These are phyloP conservation scores for Harrya chromipes DNA, from an alignment of 768 basidiomycete species.

Conservation along the genomic window DNA sequence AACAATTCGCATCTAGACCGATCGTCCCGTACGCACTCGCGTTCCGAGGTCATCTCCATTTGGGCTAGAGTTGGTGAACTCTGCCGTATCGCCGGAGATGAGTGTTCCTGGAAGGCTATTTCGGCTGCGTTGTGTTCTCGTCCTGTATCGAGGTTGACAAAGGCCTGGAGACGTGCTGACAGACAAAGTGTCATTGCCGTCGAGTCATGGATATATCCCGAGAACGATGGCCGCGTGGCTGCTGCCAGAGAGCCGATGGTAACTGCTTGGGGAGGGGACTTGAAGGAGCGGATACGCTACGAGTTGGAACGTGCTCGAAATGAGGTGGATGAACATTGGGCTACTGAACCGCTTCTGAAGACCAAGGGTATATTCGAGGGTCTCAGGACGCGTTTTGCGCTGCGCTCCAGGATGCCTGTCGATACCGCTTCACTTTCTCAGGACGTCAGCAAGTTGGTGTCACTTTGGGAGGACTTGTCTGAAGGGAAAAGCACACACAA, in stretches of 20 bases:
- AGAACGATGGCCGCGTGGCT: constrained; percentile 31
- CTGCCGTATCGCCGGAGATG: constrained; percentile 70
- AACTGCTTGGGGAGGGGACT: constrained; percentile 70
- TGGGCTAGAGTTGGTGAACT: constrained; percentile 77
- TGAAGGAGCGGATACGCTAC: constrained; percentile 43
- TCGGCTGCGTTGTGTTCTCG: constrained; percentile 65
- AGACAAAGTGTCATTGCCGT: constrained; percentile 51
- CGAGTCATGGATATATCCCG: constrained; percentile 63
- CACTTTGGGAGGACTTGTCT: constrained; percentile 55
- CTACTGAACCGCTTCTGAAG: constrained; percentile 37
- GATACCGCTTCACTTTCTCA: constrained; percentile 40
- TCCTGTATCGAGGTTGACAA: constrained; percentile 72
- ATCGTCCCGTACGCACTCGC: constrained; percentile 61
- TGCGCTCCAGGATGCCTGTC: constrained; percentile 45
- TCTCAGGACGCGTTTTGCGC: constrained; percentile 47
- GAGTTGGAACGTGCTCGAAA: constrained; percentile 46
- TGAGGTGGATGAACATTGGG: constrained; percentile 44
- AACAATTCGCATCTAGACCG: constrained; percentile 29
- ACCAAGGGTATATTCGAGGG: constrained; percentile 50
- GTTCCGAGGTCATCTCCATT: constrained; percentile 67
- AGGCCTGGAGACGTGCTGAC: constrained; percentile 78
- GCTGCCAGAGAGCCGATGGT: constrained; percentile 40
- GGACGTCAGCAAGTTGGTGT: constrained; percentile 48
- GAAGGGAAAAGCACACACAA: constrained; percentile 37
- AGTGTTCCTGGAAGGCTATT: constrained; percentile 77